Conservation (phyloP, 1,284 basidiomycete genomes). For the Moesziomyces sp. region DNA sequence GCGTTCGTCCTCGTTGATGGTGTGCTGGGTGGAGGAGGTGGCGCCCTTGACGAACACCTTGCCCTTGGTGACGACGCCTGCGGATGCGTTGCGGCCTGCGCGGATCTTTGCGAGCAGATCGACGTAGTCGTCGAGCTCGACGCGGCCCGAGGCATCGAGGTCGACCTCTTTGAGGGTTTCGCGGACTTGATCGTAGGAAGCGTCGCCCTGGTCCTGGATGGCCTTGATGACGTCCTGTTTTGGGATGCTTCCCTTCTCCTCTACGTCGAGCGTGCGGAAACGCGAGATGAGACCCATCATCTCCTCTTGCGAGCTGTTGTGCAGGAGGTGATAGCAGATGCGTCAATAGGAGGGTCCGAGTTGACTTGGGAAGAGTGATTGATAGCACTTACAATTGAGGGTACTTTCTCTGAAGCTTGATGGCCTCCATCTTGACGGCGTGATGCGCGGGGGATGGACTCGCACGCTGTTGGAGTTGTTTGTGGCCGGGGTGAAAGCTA, state of each 20-base stretch:
- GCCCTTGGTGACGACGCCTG: constrained; percentile 72
- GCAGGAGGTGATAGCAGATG: too few relatives aligned
- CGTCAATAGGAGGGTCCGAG: too few relatives aligned
- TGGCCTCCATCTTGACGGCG: constrained; percentile 75
- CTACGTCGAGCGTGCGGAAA: constrained; percentile 64
- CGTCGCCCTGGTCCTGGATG: constrained; percentile 57
- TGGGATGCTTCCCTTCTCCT: constrained; percentile 63
- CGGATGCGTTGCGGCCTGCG: constrained; percentile 68
- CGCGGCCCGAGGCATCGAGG: constrained; percentile 91
- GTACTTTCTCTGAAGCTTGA: constrained; percentile 91
- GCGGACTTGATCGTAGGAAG: constrained; percentile 66
- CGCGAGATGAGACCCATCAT: constrained; percentile 65
- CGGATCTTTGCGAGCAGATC: constrained; percentile 87
- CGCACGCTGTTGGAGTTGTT: too few relatives aligned
- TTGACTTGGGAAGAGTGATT: too few relatives aligned
- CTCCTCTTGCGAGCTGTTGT: constrained; percentile 65
- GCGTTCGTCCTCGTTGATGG: constrained; percentile 97
- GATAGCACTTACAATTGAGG: constrained; percentile 82
- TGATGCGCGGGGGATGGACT: neutral
- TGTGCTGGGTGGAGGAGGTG: constrained; percentile 95
- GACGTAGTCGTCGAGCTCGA: constrained; percentile 98
- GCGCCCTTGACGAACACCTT: constrained; percentile 95
- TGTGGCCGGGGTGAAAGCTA: neutral
- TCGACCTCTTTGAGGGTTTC: constrained; percentile 92
- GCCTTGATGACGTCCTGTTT: constrained; percentile 65